Base-by-base conservation (phyloP, 176 grass and related monocot species). In the Thalia dealbata region DNA sequence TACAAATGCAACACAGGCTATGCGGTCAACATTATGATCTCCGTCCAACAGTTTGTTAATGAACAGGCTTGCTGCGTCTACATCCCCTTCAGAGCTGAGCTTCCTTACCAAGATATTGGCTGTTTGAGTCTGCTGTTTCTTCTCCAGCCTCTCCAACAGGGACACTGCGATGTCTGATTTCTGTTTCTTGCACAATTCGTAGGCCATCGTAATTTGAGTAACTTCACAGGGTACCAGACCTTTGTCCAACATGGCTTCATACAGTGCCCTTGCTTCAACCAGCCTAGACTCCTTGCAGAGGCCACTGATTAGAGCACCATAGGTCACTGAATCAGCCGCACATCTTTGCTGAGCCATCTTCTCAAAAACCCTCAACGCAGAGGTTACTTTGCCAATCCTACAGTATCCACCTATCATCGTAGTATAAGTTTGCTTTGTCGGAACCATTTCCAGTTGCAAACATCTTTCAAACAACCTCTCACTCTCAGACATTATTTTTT, bases 401-500 rank as follows among this genome's bases (percentile, higher is more conserved):
- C 89, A 92, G 50, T 97, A 92, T 21, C 93, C 93, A 70, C 89
- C 78, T 73, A 97, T 92, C 85, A 97, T 87, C 22, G 93, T 84
- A 10, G 93, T 97, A 73, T 90, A 92, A 7, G 89, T 97, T 84
- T 88, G 76, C 15, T 86, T 92, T 14, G 87, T 92, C 14, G 90
- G 93, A 73, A 91, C 62, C 62, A 92, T 77, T 48, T 82, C 81
- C 78, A 83, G 43, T 9, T 18, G 27, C 56, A 92, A 75, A 51
- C 89, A 92, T 71, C 86, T 91, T 52, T 91, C 85, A 86, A 97
- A 92, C 5, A 92, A 61, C 54, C 68, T 87, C 75, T 91, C 81
- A 54, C 83, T 88, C 75, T 88, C 85, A 71, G 86, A 81, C 89
- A 97, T 84, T 64, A 81, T 86, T 44, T 70, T 79, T 74, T 88